Evolutionary conservation across 2,329 filamentous ascomycete species (phyloP).

Genomic region (Colletotrichum aenigma): DNA sequence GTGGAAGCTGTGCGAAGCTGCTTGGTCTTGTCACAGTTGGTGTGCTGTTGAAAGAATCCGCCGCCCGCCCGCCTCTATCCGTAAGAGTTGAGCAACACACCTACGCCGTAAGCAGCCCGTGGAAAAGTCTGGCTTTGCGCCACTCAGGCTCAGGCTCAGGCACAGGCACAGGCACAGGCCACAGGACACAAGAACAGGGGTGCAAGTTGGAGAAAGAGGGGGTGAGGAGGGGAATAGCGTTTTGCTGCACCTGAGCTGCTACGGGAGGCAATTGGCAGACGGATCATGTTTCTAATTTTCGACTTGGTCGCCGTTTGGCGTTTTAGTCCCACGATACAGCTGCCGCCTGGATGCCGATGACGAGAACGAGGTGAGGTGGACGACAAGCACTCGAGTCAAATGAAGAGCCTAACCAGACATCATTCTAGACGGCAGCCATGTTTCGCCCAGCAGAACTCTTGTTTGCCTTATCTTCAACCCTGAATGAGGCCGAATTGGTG

Average conservation of each 20-base stretch:
- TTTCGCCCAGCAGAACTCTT: not conserved
- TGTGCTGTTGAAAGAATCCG: not conserved
- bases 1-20: not conserved
- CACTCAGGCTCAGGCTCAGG: too few relatives aligned
- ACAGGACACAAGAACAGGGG: too few relatives aligned
- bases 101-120: too few relatives aligned
- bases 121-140: too few relatives aligned
- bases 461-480: not conserved
- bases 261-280: not conserved
- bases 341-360: not conserved
- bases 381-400: not conserved
- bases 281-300: not conserved
- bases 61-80: too few relatives aligned
- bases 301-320: not conserved
- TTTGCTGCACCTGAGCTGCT: too few relatives aligned
- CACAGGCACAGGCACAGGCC: too few relatives aligned
- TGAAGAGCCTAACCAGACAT: not conserved
- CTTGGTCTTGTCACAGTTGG: not conserved
- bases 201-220: too few relatives aligned
- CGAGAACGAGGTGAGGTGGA: slow-evolving; percentile 6
- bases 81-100: too few relatives aligned
- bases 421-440: not conserved
- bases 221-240: too few relatives aligned
- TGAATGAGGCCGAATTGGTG: not conserved
- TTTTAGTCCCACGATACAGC: not conserved